phyloP scores from a whole-genome alignment of 1,284 basidiomycete genomes.

The Apiotrichum mycotoxinovorans region DNA sequence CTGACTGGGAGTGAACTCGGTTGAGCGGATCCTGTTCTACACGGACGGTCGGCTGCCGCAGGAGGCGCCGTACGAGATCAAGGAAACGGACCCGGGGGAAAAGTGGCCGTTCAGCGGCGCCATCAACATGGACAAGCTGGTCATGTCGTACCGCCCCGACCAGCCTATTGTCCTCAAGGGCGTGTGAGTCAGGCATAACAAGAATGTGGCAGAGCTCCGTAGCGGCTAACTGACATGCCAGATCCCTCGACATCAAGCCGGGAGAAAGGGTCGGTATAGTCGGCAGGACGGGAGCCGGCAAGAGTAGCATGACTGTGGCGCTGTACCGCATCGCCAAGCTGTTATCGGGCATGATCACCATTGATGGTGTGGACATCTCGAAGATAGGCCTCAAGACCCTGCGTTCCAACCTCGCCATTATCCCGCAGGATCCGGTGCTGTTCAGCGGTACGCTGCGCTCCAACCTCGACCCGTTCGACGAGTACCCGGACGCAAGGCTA shows the following conservation, averaged over 20 bases:
- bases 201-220: no score
- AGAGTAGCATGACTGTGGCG: conserved; percentile 56
- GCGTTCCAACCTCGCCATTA: conserved; percentile 58
- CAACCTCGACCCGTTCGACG: conserved; percentile 69
- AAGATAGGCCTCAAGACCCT: conserved; percentile 54
- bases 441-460: conserved; percentile 60
- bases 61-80: conserved; percentile 62
- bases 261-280: conserved; percentile 57
- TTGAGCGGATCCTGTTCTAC: conserved; percentile 67
- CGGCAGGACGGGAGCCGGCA: conserved; percentile 57
- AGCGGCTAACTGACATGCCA: neutral
- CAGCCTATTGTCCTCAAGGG: conserved; percentile 54
- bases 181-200: conserved; percentile 38
- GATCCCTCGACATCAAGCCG: neutral
- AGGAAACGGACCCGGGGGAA: conserved; percentile 53
- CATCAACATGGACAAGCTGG: conserved; percentile 42
- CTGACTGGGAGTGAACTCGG: conserved; percentile 57
- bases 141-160: conserved; percentile 51
- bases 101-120: conserved; percentile 44
- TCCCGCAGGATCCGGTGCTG: conserved; percentile 75
- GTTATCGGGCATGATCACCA: conserved; percentile 47
- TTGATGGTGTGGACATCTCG: conserved; percentile 51
- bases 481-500: conserved; percentile 67
- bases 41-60: conserved; percentile 56
- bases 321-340: conserved; percentile 52